Conservation (phyloP, 1,139 yeast species). For the Suhomyces choctaworum region DNA sequence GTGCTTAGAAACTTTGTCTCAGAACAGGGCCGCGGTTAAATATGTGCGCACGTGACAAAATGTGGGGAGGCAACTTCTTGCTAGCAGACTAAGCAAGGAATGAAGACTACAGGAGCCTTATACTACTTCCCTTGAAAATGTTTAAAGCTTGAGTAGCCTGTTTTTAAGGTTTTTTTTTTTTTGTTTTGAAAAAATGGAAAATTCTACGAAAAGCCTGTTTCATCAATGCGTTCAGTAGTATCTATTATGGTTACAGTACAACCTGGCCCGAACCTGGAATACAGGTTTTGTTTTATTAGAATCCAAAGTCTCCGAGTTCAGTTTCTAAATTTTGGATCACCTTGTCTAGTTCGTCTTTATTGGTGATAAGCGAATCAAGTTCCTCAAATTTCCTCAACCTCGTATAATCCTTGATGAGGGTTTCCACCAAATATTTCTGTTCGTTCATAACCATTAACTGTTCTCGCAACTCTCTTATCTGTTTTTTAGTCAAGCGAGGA, state of each 20-base stretch:
- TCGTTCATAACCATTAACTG: constrained; percentile 85
- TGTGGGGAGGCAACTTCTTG: too few relatives aligned
- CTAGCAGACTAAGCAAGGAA: too few relatives aligned
- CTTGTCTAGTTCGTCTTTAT: constrained; percentile 55
- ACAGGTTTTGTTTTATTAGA: constrained; percentile 30
- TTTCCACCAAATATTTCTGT: constrained; percentile 70
- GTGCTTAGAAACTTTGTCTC: constrained; percentile 1
- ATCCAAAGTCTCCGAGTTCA: constrained; percentile 67
- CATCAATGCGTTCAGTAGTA: too few relatives aligned
- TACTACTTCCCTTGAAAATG: too few relatives aligned
- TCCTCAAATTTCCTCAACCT: constrained; percentile 77
- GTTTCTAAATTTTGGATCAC: constrained; percentile 53
- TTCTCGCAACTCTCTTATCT: constrained; percentile 64
- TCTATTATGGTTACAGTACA: too few relatives aligned
- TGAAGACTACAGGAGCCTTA: too few relatives aligned
- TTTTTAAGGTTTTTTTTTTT: too few relatives aligned
- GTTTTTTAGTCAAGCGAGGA: constrained; percentile 44
- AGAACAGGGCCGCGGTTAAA: constrained; percentile 6
- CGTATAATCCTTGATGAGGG: constrained; percentile 62
- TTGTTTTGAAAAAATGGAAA: too few relatives aligned
- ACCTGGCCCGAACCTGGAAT: too few relatives aligned
- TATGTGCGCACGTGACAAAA: constrained; percentile 3
- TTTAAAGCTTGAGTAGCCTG: too few relatives aligned
- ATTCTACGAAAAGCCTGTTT: too few relatives aligned
- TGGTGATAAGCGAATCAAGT: constrained; percentile 57